Percentiles rank a stretch among this genome's conserved stretches.
Evolutionary conservation across 2,329 filamentous ascomycete species (phyloP).

Genomic region (Trichoderma arundinaceum): DNA sequence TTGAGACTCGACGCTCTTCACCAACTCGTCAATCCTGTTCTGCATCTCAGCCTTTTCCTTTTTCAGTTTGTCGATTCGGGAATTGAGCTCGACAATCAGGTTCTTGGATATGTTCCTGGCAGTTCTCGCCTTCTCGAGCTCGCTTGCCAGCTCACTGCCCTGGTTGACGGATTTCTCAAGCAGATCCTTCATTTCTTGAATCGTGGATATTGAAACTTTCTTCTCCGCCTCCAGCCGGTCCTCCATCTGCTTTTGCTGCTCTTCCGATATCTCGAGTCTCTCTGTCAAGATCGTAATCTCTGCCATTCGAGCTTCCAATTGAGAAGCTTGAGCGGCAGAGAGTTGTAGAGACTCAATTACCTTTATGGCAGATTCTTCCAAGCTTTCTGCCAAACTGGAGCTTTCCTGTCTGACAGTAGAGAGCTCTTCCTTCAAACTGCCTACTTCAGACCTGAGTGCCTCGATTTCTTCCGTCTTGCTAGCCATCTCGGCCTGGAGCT

Average conservation of each 20-base stretch:
- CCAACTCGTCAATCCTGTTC: constrained; percentile 49
- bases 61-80: constrained; percentile 47
- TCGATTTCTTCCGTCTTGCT: constrained; percentile 74
- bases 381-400: constrained; percentile 66
- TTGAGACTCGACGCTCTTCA: constrained; percentile 48
- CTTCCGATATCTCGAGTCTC: constrained; percentile 51
- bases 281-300: constrained; percentile 59
- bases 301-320: constrained; percentile 55
- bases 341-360: constrained; percentile 56
- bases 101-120: constrained; percentile 52
- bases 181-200: constrained; percentile 46
- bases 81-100: constrained; percentile 46
- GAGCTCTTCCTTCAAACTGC: constrained; percentile 71
- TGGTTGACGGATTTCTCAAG: constrained; percentile 46
- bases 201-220: constrained; percentile 41
- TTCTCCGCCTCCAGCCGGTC: constrained; percentile 45
- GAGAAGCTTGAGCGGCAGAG: constrained; percentile 49
- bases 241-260: constrained; percentile 54
- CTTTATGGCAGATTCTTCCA: constrained; percentile 71
- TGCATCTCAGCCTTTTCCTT: constrained; percentile 43
- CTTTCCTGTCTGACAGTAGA: constrained; percentile 73
- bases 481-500: constrained; percentile 76
- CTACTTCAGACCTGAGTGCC: constrained; percentile 71
- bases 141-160: constrained; percentile 48
- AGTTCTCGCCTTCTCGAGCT: constrained; percentile 48